These are phyloP conservation scores for Yarrowia osloensis DNA, from an alignment of 805 yeast species.

Conservation along the genomic window DNA sequence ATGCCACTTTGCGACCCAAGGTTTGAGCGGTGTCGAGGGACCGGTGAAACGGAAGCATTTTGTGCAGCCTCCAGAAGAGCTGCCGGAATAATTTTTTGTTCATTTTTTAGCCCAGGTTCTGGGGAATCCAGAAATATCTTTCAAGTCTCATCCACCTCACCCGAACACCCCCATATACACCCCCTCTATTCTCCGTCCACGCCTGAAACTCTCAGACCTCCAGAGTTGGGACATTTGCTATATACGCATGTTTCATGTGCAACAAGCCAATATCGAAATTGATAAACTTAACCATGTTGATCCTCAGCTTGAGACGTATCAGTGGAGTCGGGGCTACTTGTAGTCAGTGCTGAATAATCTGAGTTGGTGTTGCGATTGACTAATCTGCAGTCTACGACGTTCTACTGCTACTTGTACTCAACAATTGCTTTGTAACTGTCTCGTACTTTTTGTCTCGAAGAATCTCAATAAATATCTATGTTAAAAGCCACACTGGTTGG, in stretches of 20 bases:
- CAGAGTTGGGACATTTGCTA: slow-evolving; percentile 9
- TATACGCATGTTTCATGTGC: slow-evolving; percentile 21
- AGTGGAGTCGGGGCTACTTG: no score
- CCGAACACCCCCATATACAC: neutral
- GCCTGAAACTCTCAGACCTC: neutral
- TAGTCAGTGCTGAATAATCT: no score
- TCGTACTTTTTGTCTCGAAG: no score
- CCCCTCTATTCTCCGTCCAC: neutral
- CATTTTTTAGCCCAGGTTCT: neutral
- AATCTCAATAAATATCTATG: slow-evolving; percentile 22
- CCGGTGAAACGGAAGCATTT: no score
- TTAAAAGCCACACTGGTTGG: slow-evolving; percentile 57
- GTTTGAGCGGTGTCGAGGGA: neutral
- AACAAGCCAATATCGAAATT: neutral
- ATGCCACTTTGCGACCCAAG: neutral
- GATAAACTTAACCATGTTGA: slow-evolving; percentile 1
- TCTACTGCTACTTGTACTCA: no score
- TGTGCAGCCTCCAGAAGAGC: neutral
- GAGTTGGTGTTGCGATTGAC: no score
- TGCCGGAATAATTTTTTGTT: neutral
- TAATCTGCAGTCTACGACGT: no score
- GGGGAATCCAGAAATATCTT: neutral
- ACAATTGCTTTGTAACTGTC: no score
- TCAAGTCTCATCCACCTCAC: neutral
- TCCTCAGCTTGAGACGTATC: no score